Base-by-base conservation (phyloP, 2,329 filamentous ascomycete genomes). In the Gnomoniopsis smithogilvyi region DNA sequence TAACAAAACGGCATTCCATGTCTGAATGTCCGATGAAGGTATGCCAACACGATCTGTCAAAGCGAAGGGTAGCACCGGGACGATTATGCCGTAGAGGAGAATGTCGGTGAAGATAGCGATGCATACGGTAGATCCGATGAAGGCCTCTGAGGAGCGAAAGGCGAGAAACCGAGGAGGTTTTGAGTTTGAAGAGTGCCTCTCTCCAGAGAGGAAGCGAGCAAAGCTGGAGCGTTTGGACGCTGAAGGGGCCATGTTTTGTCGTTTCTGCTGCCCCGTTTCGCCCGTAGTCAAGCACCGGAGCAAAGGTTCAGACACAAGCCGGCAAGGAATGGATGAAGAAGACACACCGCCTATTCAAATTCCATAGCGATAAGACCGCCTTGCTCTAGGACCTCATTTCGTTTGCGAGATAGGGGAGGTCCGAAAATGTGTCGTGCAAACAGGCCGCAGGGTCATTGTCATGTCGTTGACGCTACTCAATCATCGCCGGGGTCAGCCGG, bases 1-100 rank as follows among this genome's bases (percentile, higher is more conserved):
- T 1, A 93, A 76, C 2, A 92, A 78, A n/a, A 92, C 80, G 0
- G 88, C 88, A 1, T 86, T 83, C 88, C 88, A 92, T 66, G 77
- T 79, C 71, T 92, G 89, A 1, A 88, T 82, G 67, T 68, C 65
- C 45, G 76, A 71, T 30, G 76, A 67, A 0, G 75, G 66, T 7
- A 89, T 73, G 17, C 82, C 79, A 33, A 80, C 81, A 65, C 82
- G 80, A 12, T 74, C 69, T 8, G 80, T 76, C 12, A 92, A 73
- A 2, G 87, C 83, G 63, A 88, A 91, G 0, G 89, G 89, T 2
- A 91, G 80, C 17, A 92, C 88, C 0, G 89, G 89, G 0, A 91
- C 84, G 33, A 92, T 83, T 36, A 87, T 73, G 14, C 79, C 82
- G 64, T 87, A 88, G 22, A 84, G 77, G 65, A 88, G 86, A 66